Percentiles rank a stretch among this genome's conserved stretches.
Evolutionary conservation across 2,329 filamentous ascomycete genomes (phyloP).

Genomic region (Chrysosporium queenslandicum): DNA sequence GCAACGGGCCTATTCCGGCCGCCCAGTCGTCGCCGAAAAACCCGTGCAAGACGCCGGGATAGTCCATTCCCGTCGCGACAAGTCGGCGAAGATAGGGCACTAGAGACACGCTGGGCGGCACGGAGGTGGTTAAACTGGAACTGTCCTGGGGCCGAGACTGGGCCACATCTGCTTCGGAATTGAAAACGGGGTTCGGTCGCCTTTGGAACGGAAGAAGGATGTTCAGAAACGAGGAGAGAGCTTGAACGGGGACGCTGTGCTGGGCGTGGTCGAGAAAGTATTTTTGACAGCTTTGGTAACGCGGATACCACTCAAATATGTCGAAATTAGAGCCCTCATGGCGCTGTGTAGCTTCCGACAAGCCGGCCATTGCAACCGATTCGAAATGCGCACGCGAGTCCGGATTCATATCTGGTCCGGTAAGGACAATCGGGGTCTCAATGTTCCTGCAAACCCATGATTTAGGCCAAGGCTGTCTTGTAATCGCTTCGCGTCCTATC

Average conservation of each 20-base stretch:
- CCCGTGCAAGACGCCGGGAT: constrained; percentile 73
- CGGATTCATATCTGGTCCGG: constrained; percentile 10
- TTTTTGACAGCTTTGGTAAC: constrained; percentile 77
- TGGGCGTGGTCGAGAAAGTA: constrained; percentile 92
- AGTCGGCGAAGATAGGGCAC: constrained; percentile 84
- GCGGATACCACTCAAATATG: constrained; percentile 86
- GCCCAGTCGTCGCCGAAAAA: constrained; percentile 96
- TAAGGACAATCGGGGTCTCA: background rate
- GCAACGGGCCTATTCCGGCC: constrained; percentile 66
- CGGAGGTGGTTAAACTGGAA: constrained; percentile 31
- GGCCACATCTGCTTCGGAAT: constrained; percentile 30
- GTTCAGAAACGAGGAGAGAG: constrained; percentile 81
- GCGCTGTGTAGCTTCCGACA: constrained; percentile 29
- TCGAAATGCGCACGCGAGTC: constrained; percentile 24
- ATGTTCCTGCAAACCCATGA: background rate
- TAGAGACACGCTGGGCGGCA: constrained; percentile 50
- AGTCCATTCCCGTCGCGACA: constrained; percentile 84
- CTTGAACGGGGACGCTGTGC: constrained; percentile 70
- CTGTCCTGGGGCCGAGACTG: constrained; percentile 35
- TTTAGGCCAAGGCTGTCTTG: constrained; percentile 7
- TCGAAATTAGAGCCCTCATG: constrained; percentile 41
- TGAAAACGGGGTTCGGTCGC: constrained; percentile 39
- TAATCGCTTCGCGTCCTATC: background rate
- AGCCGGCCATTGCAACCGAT: constrained; percentile 30
- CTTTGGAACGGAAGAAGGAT: constrained; percentile 83